Evolutionary conservation across 2,329 filamentous ascomycete genomes (phyloP).

Genomic region (Camillea tinctor): DNA sequence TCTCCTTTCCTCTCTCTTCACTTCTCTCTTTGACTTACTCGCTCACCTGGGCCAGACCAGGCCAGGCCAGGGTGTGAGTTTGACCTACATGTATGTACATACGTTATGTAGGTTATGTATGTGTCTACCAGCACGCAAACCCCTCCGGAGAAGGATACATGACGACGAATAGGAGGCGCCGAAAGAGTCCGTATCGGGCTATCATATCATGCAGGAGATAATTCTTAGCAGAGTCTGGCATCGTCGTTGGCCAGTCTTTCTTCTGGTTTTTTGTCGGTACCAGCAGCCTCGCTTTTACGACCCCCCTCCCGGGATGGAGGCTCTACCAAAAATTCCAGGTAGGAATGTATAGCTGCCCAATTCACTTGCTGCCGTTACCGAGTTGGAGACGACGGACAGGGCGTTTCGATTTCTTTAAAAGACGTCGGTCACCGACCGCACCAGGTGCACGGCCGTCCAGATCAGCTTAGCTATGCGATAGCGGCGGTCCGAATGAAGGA

Average conservation of each 20-base stretch:
- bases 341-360: slow-evolving; percentile 24
- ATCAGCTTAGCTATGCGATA: background rate
- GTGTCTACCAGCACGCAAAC: background rate
- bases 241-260: background rate
- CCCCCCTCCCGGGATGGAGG: background rate
- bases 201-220: background rate
- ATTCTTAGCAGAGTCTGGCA: background rate
- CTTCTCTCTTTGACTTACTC: no score
- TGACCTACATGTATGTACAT: background rate
- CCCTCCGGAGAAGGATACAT: background rate
- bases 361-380: slow-evolving; percentile 4
- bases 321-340: background rate
- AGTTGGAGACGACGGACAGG: background rate
- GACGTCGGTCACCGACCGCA: background rate
- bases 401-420: background rate
- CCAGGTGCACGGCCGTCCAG: background rate
- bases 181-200: background rate
- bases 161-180: background rate
- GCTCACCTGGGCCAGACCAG: background rate
- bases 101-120: background rate
- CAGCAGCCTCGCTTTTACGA: background rate
- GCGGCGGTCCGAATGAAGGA: background rate
- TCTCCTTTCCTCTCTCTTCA: no score
- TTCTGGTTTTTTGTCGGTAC: background rate
- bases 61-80: background rate